A percentile compares a stretch with the other conserved stretches of the same genome.
Conservation (phyloP, 1,284 basidiomycete genomes). For the Austroboletus rostrupii region DNA sequence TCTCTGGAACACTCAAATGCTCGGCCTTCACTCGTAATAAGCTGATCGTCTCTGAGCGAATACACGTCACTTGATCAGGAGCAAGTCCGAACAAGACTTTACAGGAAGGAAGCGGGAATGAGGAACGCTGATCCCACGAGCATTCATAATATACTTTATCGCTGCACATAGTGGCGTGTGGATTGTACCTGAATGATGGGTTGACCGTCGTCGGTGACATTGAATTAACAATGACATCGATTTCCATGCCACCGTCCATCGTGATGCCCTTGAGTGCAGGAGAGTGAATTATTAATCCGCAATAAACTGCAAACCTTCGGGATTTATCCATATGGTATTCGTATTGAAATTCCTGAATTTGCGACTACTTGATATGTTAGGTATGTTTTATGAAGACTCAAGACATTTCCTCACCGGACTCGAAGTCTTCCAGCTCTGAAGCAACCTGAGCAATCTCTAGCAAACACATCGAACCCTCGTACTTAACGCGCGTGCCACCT, state of each 20-base stretch:
- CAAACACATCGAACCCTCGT: slow-evolving; percentile 90
- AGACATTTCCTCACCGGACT: slow-evolving; percentile 44
- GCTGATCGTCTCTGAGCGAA: slow-evolving; percentile 88
- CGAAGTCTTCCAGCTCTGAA: slow-evolving; percentile 98
- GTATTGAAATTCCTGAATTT: slow-evolving; percentile 98
- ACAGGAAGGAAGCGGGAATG: slow-evolving; percentile 95
- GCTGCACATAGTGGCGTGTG: slow-evolving; percentile 71
- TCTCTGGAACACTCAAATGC: slow-evolving; percentile 96
- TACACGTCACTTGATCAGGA: slow-evolving; percentile 98
- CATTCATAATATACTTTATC: slow-evolving; percentile 93
- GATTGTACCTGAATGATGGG: slow-evolving; percentile 65
- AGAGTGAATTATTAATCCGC: neutral
- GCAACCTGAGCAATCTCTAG: slow-evolving; percentile 99
- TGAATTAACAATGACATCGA: slow-evolving; percentile 94
- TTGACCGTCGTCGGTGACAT: slow-evolving; percentile 82
- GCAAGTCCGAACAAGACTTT: slow-evolving; percentile 84
- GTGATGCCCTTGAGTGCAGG: slow-evolving; percentile 91
- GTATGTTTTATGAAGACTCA: no score
- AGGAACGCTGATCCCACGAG: slow-evolving; percentile 96
- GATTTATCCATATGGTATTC: slow-evolving; percentile 97
- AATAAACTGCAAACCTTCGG: slow-evolving; percentile 51
- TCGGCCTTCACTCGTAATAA: slow-evolving; percentile 83
- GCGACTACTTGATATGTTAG: slow-evolving; percentile 40
- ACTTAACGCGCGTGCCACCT: slow-evolving; percentile 98
- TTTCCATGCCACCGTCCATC: slow-evolving; percentile 88